Evolutionary conservation across 768 basidiomycete species (phyloP).

Genomic region (Tylopilus sp.): DNA sequence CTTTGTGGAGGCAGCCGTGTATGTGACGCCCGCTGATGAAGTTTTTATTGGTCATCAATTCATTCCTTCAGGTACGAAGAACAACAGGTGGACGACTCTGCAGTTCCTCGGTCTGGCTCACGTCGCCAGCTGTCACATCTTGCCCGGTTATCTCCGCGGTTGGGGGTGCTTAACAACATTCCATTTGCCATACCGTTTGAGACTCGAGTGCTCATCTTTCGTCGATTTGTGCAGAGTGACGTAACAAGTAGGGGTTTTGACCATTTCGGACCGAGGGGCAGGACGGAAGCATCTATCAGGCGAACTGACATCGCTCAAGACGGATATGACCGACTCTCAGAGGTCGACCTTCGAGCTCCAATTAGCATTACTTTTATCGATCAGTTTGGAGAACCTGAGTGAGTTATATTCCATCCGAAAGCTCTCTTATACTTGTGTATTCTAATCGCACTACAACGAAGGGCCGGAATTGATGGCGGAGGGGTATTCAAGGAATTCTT

Average conservation of each 20-base stretch:
- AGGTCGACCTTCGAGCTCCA: conserved; percentile 74
- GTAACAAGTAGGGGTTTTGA: conserved; percentile 22
- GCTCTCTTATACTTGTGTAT: background rate
- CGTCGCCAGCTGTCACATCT: conserved; percentile 73
- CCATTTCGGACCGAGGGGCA: conserved; percentile 16
- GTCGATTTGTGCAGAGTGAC: conserved; percentile 76
- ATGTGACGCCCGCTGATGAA: conserved; percentile 24
- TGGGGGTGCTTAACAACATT: conserved; percentile 91
- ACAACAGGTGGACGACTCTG: conserved; percentile 40
- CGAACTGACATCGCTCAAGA: conserved; percentile 82
- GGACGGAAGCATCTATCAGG: conserved; percentile 37
- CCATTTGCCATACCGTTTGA: conserved; percentile 95
- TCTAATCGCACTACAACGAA: conserved; percentile 24
- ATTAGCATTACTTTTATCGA: conserved; percentile 92
- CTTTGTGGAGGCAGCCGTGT: conserved; percentile 89
- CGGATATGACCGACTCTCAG: conserved; percentile 81
- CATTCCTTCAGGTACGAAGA: conserved; percentile 56
- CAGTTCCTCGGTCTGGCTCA: conserved; percentile 35
- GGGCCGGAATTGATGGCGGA: conserved; percentile 92
- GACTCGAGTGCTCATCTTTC: conserved; percentile 85
- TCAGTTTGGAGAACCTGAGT: conserved; percentile 85
- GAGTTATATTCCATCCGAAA: conserved; percentile 29
- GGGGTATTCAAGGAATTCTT: conserved; percentile 98
- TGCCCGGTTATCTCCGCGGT: conserved; percentile 56
- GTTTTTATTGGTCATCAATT: background rate